Evolutionary conservation across 2,329 filamentous ascomycete genomes (phyloP), one percentile per base, ranked within the genome.

Genomic region (Aspergillus novoparasiticus): DNA sequence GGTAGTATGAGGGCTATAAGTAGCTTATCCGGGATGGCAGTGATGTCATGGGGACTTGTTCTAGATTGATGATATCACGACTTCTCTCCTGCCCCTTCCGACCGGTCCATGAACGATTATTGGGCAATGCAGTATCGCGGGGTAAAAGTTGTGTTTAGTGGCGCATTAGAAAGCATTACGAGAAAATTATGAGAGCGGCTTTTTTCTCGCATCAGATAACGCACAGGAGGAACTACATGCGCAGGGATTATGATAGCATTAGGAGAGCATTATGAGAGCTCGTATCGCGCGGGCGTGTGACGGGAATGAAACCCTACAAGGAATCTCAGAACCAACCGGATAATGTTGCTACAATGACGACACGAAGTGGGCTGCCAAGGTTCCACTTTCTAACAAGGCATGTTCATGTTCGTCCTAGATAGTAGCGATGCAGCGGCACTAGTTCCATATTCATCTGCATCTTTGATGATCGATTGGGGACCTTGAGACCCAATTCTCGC

Each of bases 271-370:
- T 51, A 51, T 30, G 26, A 30, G 46, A 51, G 46, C 46, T 50
- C 46, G 46, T 50, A 50, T 50, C 14, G 46, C 14, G 12, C 32
- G 34, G 23, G 46, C 11, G 12, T 9, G 26, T 30, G 46, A 30
- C 6, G 26, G 9, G 46, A 51, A 16, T 51, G 26, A 51, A 51
- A 51, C 46, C 46, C 46, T 45, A 43, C 55, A 19, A 16, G 34
- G 14, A 36, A 16, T 36, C 34, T 16, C 34, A 36, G 23, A 41
- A 48, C n/a, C 39, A 41, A 28, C n/a, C 26, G 50, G 21, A 36
- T 48, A 30, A 6, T 41, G 9, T 46, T 32, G 16, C 32, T 21
- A 32, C 51, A 51, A 69, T 69, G 67, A 69, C 65, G 67, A 63
- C 62, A 67, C 54, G 58, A 63, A 16, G 34, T 36, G 34, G 39